A percentile compares a stretch with the other conserved stretches of the same genome.
Evolutionary conservation across 2,329 filamentous ascomycete genomes (phyloP).

Genomic region (Penicillium sp.): DNA sequence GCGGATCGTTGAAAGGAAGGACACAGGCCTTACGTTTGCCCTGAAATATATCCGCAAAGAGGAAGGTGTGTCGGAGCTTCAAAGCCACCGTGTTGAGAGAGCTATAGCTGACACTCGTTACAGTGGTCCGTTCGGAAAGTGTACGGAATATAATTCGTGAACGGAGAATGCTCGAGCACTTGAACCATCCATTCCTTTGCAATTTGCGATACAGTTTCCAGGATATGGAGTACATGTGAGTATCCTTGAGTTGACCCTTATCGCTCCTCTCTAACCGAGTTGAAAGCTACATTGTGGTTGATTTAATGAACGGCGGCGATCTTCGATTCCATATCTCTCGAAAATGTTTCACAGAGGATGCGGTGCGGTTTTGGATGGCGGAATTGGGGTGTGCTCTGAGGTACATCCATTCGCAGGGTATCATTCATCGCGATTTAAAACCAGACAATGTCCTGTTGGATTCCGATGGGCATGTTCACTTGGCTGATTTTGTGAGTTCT

Average conservation of each 20-base stretch:
- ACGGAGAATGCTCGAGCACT: slow-evolving; percentile 91
- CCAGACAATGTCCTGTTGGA: slow-evolving; percentile 85
- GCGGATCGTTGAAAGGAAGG: slow-evolving; percentile 94
- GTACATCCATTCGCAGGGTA: slow-evolving; percentile 76
- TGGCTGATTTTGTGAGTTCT: slow-evolving; percentile 82
- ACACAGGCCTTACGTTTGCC: slow-evolving; percentile 85
- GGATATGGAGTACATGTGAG: slow-evolving; percentile 96
- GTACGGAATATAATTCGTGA: slow-evolving; percentile 97
- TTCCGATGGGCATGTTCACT: slow-evolving; percentile 83
- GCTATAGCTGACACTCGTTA: slow-evolving; percentile 16
- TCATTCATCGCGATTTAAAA: slow-evolving; percentile 85
- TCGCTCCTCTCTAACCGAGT: slow-evolving; percentile 18
- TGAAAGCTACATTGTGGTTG: slow-evolving; percentile 79
- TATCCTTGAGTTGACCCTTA: not conserved
- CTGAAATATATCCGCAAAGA: slow-evolving; percentile 98
- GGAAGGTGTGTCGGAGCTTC: slow-evolving; percentile 53
- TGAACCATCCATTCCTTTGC: slow-evolving; percentile 96
- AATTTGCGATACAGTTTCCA: slow-evolving; percentile 98
- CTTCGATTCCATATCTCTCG: slow-evolving; percentile 94
- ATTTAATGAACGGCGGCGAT: slow-evolving; percentile 96
- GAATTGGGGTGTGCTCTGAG: slow-evolving; percentile 83
- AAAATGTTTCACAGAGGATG: slow-evolving; percentile 96
- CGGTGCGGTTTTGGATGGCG: slow-evolving; percentile 92
- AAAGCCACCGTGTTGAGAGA: not conserved
- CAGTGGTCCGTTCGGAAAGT: slow-evolving; percentile 93